Evolutionary conservation across 192 early-diverging fungal species (phyloP), one percentile per base, ranked within the genome.

Genomic region (Coemansia furcata): DNA sequence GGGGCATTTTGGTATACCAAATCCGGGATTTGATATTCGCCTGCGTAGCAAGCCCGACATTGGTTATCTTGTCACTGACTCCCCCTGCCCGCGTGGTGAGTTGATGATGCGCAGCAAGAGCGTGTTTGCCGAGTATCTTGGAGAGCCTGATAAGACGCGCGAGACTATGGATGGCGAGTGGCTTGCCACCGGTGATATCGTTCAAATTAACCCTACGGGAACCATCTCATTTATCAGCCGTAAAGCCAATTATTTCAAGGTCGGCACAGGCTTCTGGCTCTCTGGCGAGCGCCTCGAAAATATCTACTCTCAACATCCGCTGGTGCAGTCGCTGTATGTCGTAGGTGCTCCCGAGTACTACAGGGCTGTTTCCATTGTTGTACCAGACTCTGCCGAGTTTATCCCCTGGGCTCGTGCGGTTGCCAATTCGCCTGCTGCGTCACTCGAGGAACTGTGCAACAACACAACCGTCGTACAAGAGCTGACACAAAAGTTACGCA

Each of bases 201-300:
- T 86, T 29, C 72, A 81, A 60, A 76, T 90, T 40, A 89, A 90
- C 57, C 26, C 60, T 23, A 30, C 19, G 37, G 94, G 93, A 15
- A 68, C 80, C 7, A 44, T 96, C 32, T 67, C 68, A 8, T 87
- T 95, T 62, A 85, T 96, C 78, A 91, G 92, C 66, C 83, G 92
- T 10, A 82, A 85, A 63, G 92, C 89, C 60, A 91, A 91, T 55
- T 85, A 91, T 26, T 80, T 93, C 75, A 91, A 93, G 72, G 82
- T 95, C 7, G 84, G 89, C 21, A 88, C 89, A 62, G 93, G 92
- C 44, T 89, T 90, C 71, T 97, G 92, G 75, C 84, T 98, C 66
- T 91, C 94, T 4, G 92, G 93, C 7, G 95, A 97, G 67, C 90
- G 91, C 75, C 84, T 96, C 54, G 94, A 98, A 71, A 69, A 69